These are phyloP conservation scores for Borealophlyctis nickersoniae DNA, from an alignment of 192 early-diverging fungal species.

Conservation along the genomic window DNA sequence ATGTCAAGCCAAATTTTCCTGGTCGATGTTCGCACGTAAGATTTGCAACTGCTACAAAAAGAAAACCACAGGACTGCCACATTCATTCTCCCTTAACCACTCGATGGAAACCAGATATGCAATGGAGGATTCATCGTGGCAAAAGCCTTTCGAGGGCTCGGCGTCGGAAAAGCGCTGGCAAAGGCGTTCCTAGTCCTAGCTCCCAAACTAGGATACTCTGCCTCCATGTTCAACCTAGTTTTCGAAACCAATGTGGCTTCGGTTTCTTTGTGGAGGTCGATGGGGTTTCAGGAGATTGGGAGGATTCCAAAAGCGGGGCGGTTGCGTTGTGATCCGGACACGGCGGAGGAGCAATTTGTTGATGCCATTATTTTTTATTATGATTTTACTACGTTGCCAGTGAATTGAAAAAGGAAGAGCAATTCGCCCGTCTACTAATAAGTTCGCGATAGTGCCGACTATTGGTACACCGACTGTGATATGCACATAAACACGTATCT, in stretches of 20 bases:
- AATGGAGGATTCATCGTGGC: conserved; percentile 73
- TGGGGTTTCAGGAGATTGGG: conserved; percentile 69
- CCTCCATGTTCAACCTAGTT: conserved; percentile 78
- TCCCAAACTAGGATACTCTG: conserved; percentile 66
- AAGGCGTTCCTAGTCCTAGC: conserved; percentile 59
- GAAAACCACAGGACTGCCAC: not conserved
- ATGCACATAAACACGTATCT: too few relatives aligned
- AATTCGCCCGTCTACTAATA: too few relatives aligned
- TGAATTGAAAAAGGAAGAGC: conserved; percentile 1
- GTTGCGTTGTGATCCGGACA: conserved; percentile 14
- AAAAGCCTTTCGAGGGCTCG: conserved; percentile 39
- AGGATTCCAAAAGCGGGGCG: conserved; percentile 66
- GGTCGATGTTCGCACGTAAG: conserved; percentile 70
- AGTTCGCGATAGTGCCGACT: too few relatives aligned
- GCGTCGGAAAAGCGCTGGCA: conserved; percentile 62
- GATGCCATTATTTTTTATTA: conserved; percentile 77
- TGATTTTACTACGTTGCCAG: conserved; percentile 65
- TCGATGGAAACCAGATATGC: conserved; percentile 65
- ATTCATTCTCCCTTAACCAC: not conserved
- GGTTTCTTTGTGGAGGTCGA: conserved; percentile 56
- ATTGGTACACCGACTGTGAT: too few relatives aligned
- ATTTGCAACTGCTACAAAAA: conserved; percentile 11
- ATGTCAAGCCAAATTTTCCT: conserved; percentile 79
- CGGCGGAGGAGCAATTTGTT: conserved; percentile 43
- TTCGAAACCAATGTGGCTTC: conserved; percentile 69